Conservation (phyloP, 768 basidiomycete genomes). For the Punctularia strigosozonata region DNA sequence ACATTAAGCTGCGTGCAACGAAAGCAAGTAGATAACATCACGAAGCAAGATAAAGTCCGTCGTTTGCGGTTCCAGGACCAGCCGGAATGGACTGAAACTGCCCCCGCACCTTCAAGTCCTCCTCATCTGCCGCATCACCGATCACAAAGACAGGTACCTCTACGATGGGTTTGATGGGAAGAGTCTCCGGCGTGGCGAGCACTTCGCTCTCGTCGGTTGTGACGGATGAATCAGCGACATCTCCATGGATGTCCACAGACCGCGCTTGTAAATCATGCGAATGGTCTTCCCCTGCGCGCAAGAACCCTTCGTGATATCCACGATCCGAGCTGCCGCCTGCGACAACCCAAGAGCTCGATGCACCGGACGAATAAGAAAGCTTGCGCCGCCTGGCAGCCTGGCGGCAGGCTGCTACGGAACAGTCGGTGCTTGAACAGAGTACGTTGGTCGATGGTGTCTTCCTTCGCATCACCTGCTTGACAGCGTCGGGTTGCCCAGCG, state of each 20-base stretch:
- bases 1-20: no score
- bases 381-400: background rate
- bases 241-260: background rate
- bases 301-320: no score
- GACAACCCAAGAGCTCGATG: background rate
- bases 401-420: no score
- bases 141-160: conserved; percentile 24
- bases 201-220: conserved; percentile 1
- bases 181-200: conserved; percentile 9
- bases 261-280: background rate
- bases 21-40: no score
- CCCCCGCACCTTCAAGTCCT: conserved; percentile 25
- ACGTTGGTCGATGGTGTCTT: no score
- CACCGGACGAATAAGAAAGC: background rate
- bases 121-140: conserved; percentile 29
- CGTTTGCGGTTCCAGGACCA: no score
- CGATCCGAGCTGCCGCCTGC: background rate
- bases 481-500: no score
- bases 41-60: no score
- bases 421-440: no score
- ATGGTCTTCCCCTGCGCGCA: no score
- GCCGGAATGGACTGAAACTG: no score
- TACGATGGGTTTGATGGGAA: conserved; percentile 3
- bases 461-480: no score
- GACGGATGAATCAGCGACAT: background rate